A percentile compares a stretch with the other conserved stretches of the same genome.
These are phyloP conservation scores for Hansenula lynferdii DNA, from an alignment of 1,139 yeast species.

Conservation along the genomic window DNA sequence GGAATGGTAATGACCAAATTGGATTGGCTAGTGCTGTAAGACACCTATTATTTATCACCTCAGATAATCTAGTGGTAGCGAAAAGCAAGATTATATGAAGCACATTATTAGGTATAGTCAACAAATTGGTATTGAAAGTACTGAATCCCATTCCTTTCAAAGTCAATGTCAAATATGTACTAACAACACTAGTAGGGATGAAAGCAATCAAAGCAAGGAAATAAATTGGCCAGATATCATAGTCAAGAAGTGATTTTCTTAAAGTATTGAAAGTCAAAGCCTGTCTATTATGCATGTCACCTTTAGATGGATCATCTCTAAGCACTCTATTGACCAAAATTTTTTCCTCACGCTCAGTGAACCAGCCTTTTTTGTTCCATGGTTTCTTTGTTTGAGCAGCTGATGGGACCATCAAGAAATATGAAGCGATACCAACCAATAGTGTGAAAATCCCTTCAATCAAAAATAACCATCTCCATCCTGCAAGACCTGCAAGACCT, in stretches of 20 bases:
- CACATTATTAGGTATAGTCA: slow-evolving; percentile 43
- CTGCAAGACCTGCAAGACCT: slow-evolving; percentile 29
- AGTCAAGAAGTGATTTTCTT: slow-evolving; percentile 39
- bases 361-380: slow-evolving; percentile 59
- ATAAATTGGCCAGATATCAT: slow-evolving; percentile 58
- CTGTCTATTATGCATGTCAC: slow-evolving; percentile 63
- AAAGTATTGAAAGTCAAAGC: slow-evolving; percentile 38
- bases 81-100: slow-evolving; percentile 36
- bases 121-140: slow-evolving; percentile 48
- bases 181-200: slow-evolving; percentile 37
- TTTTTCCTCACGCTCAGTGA: slow-evolving; percentile 54
- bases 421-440: slow-evolving; percentile 46
- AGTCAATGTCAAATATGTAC: slow-evolving; percentile 46
- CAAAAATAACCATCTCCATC: slow-evolving; percentile 66
- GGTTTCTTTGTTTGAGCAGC: slow-evolving; percentile 48
- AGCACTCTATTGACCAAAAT: slow-evolving; percentile 58
- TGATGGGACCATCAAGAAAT: slow-evolving; percentile 56
- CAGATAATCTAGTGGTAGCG: slow-evolving; percentile 36
- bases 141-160: slow-evolving; percentile 50
- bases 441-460: slow-evolving; percentile 60
- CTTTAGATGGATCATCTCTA: slow-evolving; percentile 66
- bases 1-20: slow-evolving; percentile 34
- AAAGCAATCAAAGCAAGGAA: slow-evolving; percentile 42
- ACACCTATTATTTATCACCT: slow-evolving; percentile 34
- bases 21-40: slow-evolving; percentile 31